Evolutionary conservation across 805 yeast genomes (phyloP), one percentile per base, ranked within the genome.

Genomic region (Wickerhamomyces subpelliculosus): DNA sequence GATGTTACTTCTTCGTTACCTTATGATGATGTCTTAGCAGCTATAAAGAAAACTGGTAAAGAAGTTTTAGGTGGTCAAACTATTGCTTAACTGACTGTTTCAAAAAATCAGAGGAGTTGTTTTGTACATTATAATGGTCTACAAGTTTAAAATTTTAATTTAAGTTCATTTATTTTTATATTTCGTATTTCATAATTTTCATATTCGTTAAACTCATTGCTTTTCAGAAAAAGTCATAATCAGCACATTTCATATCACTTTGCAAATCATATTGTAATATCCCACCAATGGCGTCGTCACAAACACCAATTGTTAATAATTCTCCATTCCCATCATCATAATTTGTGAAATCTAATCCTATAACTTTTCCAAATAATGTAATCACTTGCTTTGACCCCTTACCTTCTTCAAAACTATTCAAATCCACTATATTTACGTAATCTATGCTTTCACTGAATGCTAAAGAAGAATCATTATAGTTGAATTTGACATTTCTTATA

Each of bases 1-100:
- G 81, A 78, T 52, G 96, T 90, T 31, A 68, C 69, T 40, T 74
- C 93, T 9, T 63, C 61, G 13, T 58, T 84, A 26, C 72, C 75
- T 37, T 87, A 84, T 55, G 94, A 89, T 36, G 74, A 81, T 3
- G 89, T 93, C n/a, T 68, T 80, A 39, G 79, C 72, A 38, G 79
- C 87, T 40, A 90, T 90, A 46, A 67, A 80, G 45, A 90, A 90
- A 69, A 88, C 97, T 1, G 97, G 97, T 27, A 90, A 90, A 68
- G 78, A 78, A 51, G 82, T 90, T 41, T 67, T 72, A 34, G 68
- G 70, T 23, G 95, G 96, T 11, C 71, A 71, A 51, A 64, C 70
- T 32, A 53, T 81, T 12, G 48, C 44, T 36, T 42, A 35, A 40
- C 4, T 29, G 10, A n/a, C 19, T n/a, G n/a, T n/a, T n/a, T n/a